These are phyloP conservation scores for Lobosporangium transversale DNA, from an alignment of 192 early-diverging fungal genomes.

Conservation along the genomic window DNA sequence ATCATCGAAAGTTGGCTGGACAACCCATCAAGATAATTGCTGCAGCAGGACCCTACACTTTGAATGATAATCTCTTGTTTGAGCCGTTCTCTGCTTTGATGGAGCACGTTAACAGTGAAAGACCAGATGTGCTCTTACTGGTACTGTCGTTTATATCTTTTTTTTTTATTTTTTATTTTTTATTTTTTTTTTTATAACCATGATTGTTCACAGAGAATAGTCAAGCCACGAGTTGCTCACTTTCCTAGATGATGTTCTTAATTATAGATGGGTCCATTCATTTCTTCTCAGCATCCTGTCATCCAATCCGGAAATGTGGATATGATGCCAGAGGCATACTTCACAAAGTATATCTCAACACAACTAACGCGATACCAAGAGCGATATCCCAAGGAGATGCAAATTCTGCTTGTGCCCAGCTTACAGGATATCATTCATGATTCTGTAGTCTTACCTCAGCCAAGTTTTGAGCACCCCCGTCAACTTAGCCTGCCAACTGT, in stretches of 20 bases:
- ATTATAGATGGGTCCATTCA: conserved; percentile 76
- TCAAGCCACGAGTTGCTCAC: neutral
- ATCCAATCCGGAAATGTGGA: conserved; percentile 64
- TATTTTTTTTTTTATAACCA: neutral
- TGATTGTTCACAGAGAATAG: no score
- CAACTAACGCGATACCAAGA: conserved; percentile 65
- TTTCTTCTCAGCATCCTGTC: conserved; percentile 67
- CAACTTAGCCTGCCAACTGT: conserved; percentile 59
- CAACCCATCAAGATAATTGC: conserved; percentile 66
- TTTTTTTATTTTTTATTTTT: neutral
- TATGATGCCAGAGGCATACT: conserved; percentile 69
- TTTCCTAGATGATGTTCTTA: neutral
- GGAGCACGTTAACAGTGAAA: conserved; percentile 62
- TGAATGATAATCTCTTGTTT: conserved; percentile 80
- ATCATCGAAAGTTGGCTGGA: conserved; percentile 32
- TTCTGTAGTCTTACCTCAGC: conserved; percentile 88
- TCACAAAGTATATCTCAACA: conserved; percentile 67
- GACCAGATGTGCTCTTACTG: conserved; percentile 86
- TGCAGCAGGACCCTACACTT: conserved; percentile 88
- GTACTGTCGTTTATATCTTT: no score
- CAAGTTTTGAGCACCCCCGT: conserved; percentile 51
- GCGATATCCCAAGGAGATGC: conserved; percentile 51
- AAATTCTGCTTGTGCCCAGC: conserved; percentile 80
- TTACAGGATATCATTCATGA: conserved; percentile 78
- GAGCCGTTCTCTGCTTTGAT: conserved; percentile 86